Conservation (phyloP, 305 asterid species). For the Fraxinus sp. region DNA sequence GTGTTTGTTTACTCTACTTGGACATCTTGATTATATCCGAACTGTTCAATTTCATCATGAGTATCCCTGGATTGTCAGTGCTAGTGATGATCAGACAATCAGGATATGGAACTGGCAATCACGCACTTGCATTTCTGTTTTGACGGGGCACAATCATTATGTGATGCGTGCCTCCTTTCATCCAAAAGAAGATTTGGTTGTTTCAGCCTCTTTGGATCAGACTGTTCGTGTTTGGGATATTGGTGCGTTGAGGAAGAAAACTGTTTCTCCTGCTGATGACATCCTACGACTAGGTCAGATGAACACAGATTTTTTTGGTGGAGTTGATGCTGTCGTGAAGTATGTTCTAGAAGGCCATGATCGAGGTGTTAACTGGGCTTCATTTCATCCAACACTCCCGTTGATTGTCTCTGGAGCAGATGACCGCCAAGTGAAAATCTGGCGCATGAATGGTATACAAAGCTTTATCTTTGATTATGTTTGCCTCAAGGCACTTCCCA, state of each 20-base stretch:
- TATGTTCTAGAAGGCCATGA: constrained; percentile 69
- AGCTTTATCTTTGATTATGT: constrained; percentile 6
- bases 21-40: constrained; percentile 58
- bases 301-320: constrained; percentile 55
- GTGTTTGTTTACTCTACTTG: constrained; percentile 53
- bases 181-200: neutral
- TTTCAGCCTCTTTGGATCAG: constrained; percentile 35
- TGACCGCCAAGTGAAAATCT: constrained; percentile 98
- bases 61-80: constrained; percentile 55
- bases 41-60: constrained; percentile 60
- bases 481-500: neutral
- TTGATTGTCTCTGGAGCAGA: constrained; percentile 98
- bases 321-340: constrained; percentile 70
- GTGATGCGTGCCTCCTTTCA: constrained; percentile 40
- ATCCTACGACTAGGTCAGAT: constrained; percentile 31
- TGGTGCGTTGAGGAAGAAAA: constrained; percentile 5
- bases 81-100: constrained; percentile 58
- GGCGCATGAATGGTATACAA: constrained; percentile 97
- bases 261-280: constrained; percentile 51
- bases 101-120: constrained; percentile 65
- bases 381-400: constrained; percentile 85
- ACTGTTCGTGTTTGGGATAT: constrained; percentile 18
- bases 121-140: constrained; percentile 50
- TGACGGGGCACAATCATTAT: constrained; percentile 61
- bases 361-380: constrained; percentile 73